These are phyloP conservation scores for Breviolum minutum DNA, from an alignment of 73 alveolate species.

Conservation along the genomic window DNA sequence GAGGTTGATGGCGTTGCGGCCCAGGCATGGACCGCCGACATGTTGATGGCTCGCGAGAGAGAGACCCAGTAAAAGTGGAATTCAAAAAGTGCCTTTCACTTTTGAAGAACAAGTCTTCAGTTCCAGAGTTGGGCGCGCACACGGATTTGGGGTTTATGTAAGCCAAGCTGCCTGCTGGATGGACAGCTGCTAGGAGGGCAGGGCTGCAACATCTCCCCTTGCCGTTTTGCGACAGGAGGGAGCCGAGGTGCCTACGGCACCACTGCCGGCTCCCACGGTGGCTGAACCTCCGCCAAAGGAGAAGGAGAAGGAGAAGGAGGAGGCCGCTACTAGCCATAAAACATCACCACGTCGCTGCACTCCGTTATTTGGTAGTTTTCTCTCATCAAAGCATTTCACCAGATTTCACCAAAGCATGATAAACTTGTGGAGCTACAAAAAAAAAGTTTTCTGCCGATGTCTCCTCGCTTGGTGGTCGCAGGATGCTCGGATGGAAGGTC, in stretches of 20 bases:
- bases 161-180: too few species aligned
- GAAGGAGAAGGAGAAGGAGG: constrained; percentile 83
- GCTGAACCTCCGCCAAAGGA: constrained; percentile 81
- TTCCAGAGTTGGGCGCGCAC: too few species aligned
- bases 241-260: constrained; percentile 31
- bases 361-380: not conserved
- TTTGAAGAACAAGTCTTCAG: too few species aligned
- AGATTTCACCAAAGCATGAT: not conserved
- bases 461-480: not conserved
- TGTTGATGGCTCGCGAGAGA: too few species aligned
- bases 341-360: not conserved
- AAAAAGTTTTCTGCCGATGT: not conserved
- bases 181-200: too few species aligned
- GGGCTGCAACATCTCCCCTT: not conserved
- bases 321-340: not conserved
- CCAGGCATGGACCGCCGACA: constrained; percentile 10
- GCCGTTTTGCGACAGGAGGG: not conserved
- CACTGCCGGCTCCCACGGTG: constrained; percentile 31
- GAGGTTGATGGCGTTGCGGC: constrained; percentile 52
- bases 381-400: not conserved
- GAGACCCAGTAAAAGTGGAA: too few species aligned
- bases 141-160: too few species aligned
- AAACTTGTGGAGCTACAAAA: not conserved
- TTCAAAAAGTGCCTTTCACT: too few species aligned
- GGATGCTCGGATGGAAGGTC: constrained; percentile 76